Base-by-base conservation (phyloP, 2,329 filamentous ascomycete genomes). In the Penicillium sp. region DNA sequence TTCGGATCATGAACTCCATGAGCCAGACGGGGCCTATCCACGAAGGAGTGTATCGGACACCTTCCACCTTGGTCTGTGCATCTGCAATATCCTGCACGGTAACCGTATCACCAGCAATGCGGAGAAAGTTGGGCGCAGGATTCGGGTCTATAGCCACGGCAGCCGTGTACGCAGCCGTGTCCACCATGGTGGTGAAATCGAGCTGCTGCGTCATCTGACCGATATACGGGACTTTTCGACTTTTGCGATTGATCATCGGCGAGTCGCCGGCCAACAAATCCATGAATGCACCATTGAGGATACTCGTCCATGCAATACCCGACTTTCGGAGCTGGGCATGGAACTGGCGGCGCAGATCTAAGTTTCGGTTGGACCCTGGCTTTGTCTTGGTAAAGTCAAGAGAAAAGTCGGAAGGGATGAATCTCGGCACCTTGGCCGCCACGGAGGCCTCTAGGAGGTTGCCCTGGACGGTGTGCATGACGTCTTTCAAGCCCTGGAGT, bases 361-460 rank as follows among this genome's bases (percentile, higher is more conserved):
- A 27, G 43, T 55, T 55, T 8, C 53, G 49, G n/a, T 55, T 55
- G 4, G 53, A 55, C 30, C 53, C 53, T 10, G 38, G 18, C 16
- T 48, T 36, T 1, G 49, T 55, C 33, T 55, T 55, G 14, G 53
- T 55, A 38, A 55, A 55, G 11, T 55, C 53, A 6, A 55, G 53
- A 2, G 53, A 44, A 30, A 55, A 55, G 30, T 55, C 53, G 4
- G 53, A 55, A 9, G 53, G 49, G 41, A 55, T 52, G 33, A 55
- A 55, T 35, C 35, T 30, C 8, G 46, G 49, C 6, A 55, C 49
- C 25, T 55, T 50, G 14, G 53, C 53, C 3, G 53, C 53, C 7
- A 55, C 48, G 7, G 53, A 52, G 11, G 53, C 53, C 20, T 55
- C 42, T 5, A 55, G 45, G 42, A 55, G 46, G 4, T 50, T 46